These are phyloP conservation scores for Mimosa bimucronata DNA, from an alignment of 306 rosid genomes.

Conservation along the genomic window DNA sequence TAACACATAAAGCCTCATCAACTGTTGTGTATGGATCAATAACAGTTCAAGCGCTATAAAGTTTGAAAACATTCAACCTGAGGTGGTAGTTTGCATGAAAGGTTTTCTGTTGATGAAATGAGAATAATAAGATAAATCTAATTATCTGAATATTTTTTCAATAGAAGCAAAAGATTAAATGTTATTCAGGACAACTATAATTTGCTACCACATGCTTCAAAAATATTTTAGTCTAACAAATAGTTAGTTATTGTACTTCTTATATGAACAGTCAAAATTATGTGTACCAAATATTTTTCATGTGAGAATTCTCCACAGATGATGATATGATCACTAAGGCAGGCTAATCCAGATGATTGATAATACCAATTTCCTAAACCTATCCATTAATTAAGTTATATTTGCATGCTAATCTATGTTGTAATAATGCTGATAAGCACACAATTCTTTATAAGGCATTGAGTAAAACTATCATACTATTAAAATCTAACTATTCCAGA, in stretches of 20 bases:
- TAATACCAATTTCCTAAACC: not conserved
- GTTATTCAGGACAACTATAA: not conserved
- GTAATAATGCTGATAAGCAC: not conserved
- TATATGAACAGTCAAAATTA: not conserved
- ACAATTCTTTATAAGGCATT: not conserved
- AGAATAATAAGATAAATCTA: conserved; percentile 3
- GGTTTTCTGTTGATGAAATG: conserved; percentile 15
- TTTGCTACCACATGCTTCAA: not conserved
- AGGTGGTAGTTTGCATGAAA: not conserved
- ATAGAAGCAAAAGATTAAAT: conserved; percentile 18
- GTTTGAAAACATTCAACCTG: not conserved
- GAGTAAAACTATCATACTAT: not conserved
- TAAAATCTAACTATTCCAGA: not conserved
- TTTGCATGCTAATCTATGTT: not conserved
- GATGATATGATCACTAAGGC: not conserved
- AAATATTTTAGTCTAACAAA: conserved; percentile 21
- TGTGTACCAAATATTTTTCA: not conserved
- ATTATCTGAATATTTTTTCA: conserved; percentile 9
- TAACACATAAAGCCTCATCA: not conserved
- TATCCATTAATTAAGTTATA: not conserved
- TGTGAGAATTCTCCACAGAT: not conserved
- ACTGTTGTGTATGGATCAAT: conserved; percentile 1
- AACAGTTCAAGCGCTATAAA: conserved; percentile 4
- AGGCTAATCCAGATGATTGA: not conserved
- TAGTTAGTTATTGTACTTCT: not conserved